Evolutionary conservation across 2,329 filamentous ascomycete species (phyloP).

Genomic region (Sphaerulina musiva): DNA sequence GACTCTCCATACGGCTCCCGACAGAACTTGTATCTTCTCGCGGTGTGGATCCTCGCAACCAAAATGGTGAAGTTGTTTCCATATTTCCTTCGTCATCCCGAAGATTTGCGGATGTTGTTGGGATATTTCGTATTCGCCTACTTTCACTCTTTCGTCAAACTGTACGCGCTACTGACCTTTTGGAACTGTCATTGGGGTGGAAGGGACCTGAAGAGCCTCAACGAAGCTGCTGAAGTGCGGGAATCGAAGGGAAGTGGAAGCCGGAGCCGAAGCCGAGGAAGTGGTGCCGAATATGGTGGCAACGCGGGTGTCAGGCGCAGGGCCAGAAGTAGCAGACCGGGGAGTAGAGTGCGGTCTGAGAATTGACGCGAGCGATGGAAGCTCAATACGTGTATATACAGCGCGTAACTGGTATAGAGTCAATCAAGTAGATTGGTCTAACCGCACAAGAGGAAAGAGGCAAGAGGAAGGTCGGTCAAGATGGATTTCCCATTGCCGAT

Average conservation of each 20-base stretch:
- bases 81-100: constrained; percentile 9
- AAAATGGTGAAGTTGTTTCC: constrained; percentile 10
- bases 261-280: background rate
- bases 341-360: too few species aligned
- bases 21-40: background rate
- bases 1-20: background rate
- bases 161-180: constrained; percentile 8
- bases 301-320: background rate
- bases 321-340: background rate
- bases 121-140: constrained; percentile 9
- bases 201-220: constrained; percentile 3
- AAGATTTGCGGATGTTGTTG: constrained; percentile 8
- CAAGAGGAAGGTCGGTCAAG: too few species aligned
- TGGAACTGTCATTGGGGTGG: constrained; percentile 11
- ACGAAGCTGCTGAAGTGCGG: background rate
- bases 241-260: background rate
- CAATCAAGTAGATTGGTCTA: too few species aligned
- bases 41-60: constrained; percentile 7
- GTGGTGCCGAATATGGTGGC: background rate
- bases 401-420: too few species aligned
- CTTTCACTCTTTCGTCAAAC: constrained; percentile 11
- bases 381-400: background rate
- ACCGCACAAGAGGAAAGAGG: too few species aligned
- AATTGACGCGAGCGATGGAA: background rate
- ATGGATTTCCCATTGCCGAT: too few species aligned